phyloP scores from a whole-genome alignment of 106 monocot genomes.

The Gastrodia elata region DNA sequence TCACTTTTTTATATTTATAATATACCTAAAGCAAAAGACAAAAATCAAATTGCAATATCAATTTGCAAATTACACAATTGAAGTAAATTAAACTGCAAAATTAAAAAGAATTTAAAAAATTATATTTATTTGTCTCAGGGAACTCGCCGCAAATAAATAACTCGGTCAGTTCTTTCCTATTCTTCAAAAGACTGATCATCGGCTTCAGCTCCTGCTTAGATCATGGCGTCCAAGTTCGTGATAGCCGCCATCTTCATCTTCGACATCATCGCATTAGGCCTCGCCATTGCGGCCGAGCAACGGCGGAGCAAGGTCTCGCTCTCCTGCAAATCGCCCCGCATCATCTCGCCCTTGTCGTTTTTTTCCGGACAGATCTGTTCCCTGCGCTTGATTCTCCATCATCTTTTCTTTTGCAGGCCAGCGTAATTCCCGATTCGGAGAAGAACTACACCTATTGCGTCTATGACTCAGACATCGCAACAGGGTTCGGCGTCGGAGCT shows the following conservation, averaged over 20 bases:
- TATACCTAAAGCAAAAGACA: too few relatives aligned
- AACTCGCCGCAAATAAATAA: too few relatives aligned
- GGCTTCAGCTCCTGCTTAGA: too few relatives aligned
- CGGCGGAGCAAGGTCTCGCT: conserved; percentile 32
- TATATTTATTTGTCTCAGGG: too few relatives aligned
- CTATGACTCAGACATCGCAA: conserved; percentile 50
- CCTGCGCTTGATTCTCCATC: background rate
- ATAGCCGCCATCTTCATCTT: conserved; percentile 23
- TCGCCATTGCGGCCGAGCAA: conserved; percentile 50
- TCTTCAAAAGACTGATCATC: too few relatives aligned
- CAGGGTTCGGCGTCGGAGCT: conserved; percentile 45
- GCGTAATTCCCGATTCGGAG: conserved; percentile 19
- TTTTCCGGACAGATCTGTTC: background rate
- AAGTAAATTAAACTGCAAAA: too few relatives aligned
- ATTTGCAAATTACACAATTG: too few relatives aligned
- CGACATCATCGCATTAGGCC: conserved; percentile 46
- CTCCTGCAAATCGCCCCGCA: background rate
- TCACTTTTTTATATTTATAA: too few relatives aligned
- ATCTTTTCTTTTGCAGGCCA: too few relatives aligned
- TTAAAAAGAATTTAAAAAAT: too few relatives aligned
- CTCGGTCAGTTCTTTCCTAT: too few relatives aligned
- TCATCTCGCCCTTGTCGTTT: background rate
- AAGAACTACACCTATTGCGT: conserved; percentile 47
- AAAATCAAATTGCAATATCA: too few relatives aligned
- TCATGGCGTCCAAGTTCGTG: conserved; percentile 46